Evolutionary conservation across 768 basidiomycete species (phyloP).

Genomic region (Chalciporus piperatus): DNA sequence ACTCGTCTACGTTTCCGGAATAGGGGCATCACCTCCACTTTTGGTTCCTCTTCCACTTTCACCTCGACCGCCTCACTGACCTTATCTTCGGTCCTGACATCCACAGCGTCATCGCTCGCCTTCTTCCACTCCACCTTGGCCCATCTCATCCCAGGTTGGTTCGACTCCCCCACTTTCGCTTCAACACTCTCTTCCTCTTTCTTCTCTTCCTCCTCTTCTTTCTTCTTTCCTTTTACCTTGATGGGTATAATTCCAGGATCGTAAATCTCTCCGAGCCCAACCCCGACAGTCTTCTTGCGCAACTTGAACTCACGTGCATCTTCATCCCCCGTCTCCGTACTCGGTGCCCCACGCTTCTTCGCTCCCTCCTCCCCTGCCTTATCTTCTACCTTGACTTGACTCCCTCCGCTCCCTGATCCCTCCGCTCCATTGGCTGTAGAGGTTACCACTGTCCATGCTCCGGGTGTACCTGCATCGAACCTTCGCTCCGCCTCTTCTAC

Average conservation of each 20-base stretch:
- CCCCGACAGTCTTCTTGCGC: constrained; percentile 55
- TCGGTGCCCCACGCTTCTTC: constrained; percentile 35
- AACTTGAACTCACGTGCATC: constrained; percentile 61
- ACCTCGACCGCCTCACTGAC: background rate
- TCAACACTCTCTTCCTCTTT: constrained; percentile 1
- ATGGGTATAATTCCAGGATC: constrained; percentile 73
- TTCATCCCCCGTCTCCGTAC: constrained; percentile 48
- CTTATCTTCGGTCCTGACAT: too few species aligned
- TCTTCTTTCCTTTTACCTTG: constrained; percentile 57
- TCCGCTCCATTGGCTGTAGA: constrained; percentile 2
- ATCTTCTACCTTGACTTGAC: background rate
- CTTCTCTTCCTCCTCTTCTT: constrained; percentile 27
- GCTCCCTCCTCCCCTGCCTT: constrained; percentile 8
- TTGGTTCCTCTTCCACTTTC: background rate
- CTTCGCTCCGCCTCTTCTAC: constrained; percentile 63
- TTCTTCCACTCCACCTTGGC: constrained; percentile 36
- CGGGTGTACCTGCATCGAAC: constrained; percentile 65
- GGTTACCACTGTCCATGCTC: constrained; percentile 71
- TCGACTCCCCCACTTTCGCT: too few species aligned
- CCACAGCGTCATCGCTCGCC: constrained; percentile 6
- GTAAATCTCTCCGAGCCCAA: constrained; percentile 75
- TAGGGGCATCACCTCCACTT: background rate
- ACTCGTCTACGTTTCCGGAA: constrained; percentile 22
- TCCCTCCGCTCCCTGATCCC: background rate
- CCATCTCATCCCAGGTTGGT: constrained; percentile 28